phyloP scores from a whole-genome alignment of 2,329 filamentous ascomycete species.

The Neonectria sp. region DNA sequence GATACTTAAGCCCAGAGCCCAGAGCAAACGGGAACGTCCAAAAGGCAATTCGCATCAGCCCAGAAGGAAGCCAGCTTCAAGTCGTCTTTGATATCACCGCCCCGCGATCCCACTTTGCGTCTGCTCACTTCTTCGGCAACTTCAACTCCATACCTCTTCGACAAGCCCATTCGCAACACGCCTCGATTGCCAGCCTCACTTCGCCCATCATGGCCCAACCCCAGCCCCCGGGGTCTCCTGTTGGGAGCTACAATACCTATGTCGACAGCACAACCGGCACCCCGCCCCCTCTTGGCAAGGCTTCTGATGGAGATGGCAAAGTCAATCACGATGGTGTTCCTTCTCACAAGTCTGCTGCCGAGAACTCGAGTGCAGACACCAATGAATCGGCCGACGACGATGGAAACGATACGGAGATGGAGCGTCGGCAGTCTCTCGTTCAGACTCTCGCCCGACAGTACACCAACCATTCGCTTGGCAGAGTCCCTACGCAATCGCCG shows the following conservation, averaged over 20 bases:
- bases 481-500: conserved; percentile 14
- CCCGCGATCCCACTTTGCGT: neutral
- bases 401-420: conserved; percentile 13
- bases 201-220: conserved; percentile 15
- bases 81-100: neutral
- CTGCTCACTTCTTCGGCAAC: too few species aligned
- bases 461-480: conserved; percentile 17
- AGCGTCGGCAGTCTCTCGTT: conserved; percentile 25
- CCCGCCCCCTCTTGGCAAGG: neutral
- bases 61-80: conserved; percentile 9
- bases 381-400: conserved; percentile 24
- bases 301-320: neutral
- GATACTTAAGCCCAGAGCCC: conserved; percentile 6
- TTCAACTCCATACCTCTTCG: neutral
- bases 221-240: neutral
- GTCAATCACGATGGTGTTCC: neutral
- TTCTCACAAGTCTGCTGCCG: neutral
- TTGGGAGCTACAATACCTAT: conserved; percentile 18
- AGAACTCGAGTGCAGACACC: conserved; percentile 6
- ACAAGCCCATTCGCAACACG: neutral
- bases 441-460: conserved; percentile 28
- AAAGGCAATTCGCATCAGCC: conserved; percentile 14
- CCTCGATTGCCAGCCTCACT: neutral
- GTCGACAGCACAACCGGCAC: conserved; percentile 7
- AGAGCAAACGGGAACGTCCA: conserved; percentile 27